phyloP scores from a whole-genome alignment of 2,329 filamentous ascomycete genomes.

The Endothia cerciana region DNA sequence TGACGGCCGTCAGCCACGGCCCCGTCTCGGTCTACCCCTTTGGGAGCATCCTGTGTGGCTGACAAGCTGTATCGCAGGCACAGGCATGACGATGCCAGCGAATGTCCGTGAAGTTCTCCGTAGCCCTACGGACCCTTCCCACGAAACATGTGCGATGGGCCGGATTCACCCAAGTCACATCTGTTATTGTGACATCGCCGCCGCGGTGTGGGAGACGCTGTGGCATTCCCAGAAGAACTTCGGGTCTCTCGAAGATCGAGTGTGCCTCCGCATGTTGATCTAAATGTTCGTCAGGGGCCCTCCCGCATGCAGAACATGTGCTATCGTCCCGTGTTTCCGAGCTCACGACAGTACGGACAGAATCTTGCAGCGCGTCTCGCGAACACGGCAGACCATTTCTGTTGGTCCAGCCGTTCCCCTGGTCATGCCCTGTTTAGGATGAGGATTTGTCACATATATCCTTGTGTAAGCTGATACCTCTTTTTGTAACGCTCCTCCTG shows the following conservation, averaged over 20 bases:
- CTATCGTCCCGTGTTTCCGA: not conserved
- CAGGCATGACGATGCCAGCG: not conserved
- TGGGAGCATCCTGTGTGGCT: constrained; percentile 10
- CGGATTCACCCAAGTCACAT: not conserved
- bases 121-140: not conserved
- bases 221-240: not conserved
- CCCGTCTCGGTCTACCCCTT: constrained; percentile 11
- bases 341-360: not conserved
- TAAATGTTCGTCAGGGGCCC: not conserved
- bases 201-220: not conserved
- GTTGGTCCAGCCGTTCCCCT: not conserved
- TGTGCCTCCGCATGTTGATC: not conserved
- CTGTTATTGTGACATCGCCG: not conserved
- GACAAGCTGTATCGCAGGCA: constrained; percentile 2
- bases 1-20: constrained; percentile 4
- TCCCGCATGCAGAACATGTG: not conserved
- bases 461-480: not conserved
- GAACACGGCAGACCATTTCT: not conserved
- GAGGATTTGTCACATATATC: not conserved
- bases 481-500: not conserved
- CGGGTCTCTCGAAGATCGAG: not conserved
- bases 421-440: not conserved
- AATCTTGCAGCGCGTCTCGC: not conserved
- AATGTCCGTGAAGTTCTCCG: not conserved
- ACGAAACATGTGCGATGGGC: not conserved